phyloP scores from a whole-genome alignment of 1,284 basidiomycete species.

The Stygiomarasmius scandens region DNA sequence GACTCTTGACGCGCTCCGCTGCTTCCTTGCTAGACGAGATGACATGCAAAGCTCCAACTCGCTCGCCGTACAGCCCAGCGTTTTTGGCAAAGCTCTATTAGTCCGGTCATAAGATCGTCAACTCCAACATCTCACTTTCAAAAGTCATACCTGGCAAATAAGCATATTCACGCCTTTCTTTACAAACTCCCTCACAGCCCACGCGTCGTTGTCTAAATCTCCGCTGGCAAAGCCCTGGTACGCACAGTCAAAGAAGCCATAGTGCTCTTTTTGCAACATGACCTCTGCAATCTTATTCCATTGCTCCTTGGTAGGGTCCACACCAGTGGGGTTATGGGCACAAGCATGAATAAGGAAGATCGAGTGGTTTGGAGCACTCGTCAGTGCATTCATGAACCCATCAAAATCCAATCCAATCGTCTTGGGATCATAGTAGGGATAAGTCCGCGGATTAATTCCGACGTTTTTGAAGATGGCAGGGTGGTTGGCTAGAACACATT shows the following conservation, averaged over 20 bases:
- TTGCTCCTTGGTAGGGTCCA: conserved; percentile 89
- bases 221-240: conserved; percentile 95
- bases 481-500: conserved; percentile 73
- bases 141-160: conserved; percentile 73
- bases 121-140: conserved; percentile 8
- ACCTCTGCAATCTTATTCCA: conserved; percentile 84
- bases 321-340: conserved; percentile 96
- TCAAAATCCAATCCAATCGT: conserved; percentile 88
- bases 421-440: conserved; percentile 90
- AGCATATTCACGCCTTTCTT: conserved; percentile 75
- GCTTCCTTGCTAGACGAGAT: conserved; percentile 64
- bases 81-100: conserved; percentile 93
- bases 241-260: conserved; percentile 93
- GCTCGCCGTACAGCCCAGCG: conserved; percentile 91
- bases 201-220: conserved; percentile 75
- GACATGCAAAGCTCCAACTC: conserved; percentile 84
- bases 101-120: neutral
- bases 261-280: conserved; percentile 79
- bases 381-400: conserved; percentile 70
- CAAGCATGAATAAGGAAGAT: conserved; percentile 92
- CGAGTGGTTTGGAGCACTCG: conserved; percentile 71
- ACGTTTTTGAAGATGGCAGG: conserved; percentile 87
- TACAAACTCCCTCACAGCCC: conserved; percentile 80
- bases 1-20: conserved; percentile 77
- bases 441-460: conserved; percentile 78